Conservation (phyloP, 1,284 basidiomycete species). For the Cutaneotrichosporon sp. region DNA sequence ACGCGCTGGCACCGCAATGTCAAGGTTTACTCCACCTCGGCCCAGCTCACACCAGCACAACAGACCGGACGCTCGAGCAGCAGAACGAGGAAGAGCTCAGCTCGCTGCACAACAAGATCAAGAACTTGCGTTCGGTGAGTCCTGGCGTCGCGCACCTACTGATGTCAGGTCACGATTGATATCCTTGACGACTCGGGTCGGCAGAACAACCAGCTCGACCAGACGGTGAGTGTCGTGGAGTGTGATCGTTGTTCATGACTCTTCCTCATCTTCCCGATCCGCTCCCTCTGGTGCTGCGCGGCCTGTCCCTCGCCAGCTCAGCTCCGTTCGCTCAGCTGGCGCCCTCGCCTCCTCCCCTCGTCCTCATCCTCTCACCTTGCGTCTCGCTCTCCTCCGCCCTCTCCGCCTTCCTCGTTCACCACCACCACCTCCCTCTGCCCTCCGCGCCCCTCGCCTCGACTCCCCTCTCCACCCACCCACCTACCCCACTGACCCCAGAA, state of each 20-base stretch:
- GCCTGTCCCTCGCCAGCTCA: no score
- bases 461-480: no score
- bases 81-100: constrained; percentile 53
- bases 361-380: no score
- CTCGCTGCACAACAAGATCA: constrained; percentile 52
- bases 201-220: constrained; percentile 51
- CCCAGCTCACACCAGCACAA: constrained; percentile 30
- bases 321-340: no score
- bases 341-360: no score
- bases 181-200: constrained; percentile 50
- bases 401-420: not conserved
- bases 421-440: not conserved
- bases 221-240: constrained; percentile 35
- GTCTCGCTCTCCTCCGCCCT: no score
- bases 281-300: not conserved
- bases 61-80: constrained; percentile 53
- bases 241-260: not conserved
- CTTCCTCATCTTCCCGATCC: not conserved
- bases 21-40: not conserved
- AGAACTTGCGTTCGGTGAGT: constrained; percentile 47
- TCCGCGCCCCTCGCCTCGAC: not conserved
- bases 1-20: constrained; percentile 1
- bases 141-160: not conserved
- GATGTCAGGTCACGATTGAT: constrained; percentile 49
- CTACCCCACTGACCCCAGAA: constrained; percentile 7